phyloP scores from a whole-genome alignment of 2,329 filamentous ascomycete genomes.

The Pyricularia grisea region DNA sequence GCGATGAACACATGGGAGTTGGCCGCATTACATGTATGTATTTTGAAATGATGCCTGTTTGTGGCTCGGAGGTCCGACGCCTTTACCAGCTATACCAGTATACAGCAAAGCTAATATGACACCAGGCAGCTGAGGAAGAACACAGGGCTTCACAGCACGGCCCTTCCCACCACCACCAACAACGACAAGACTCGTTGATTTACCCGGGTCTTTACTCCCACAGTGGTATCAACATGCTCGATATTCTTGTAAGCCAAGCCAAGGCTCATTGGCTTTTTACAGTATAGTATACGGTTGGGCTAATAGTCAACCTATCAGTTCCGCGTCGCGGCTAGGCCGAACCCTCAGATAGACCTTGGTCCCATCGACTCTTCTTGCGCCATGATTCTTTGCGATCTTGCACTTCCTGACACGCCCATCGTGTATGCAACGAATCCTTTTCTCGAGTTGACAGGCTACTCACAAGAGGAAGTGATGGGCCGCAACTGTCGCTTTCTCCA shows the following conservation, averaged over 20 bases:
- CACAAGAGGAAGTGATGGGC: conserved; percentile 62
- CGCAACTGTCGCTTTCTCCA: conserved; percentile 82
- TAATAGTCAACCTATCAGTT: not conserved
- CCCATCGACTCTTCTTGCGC: conserved; percentile 78
- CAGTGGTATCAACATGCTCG: conserved; percentile 46
- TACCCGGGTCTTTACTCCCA: conserved; percentile 46
- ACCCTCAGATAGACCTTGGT: conserved; percentile 70
- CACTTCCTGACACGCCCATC: conserved; percentile 65
- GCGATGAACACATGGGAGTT: conserved; percentile 21
- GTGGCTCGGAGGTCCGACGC: too few species aligned
- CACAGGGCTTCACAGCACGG: not conserved
- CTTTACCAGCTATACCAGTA: not conserved
- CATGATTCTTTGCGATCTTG: conserved; percentile 72
- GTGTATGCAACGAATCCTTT: conserved; percentile 81
- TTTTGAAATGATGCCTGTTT: too few species aligned
- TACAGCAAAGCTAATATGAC: not conserved
- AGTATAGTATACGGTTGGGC: too few species aligned
- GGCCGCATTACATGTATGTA: conserved; percentile 13
- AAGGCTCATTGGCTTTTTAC: not conserved
- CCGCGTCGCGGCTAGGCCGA: conserved; percentile 15
- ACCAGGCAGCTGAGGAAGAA: not conserved
- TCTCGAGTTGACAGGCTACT: conserved; percentile 69
- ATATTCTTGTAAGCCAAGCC: conserved; percentile 35
- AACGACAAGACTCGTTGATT: conserved; percentile 33
- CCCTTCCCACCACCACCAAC: not conserved